These are phyloP conservation scores for Saccharomycopsis fodiens DNA, from an alignment of 805 yeast genomes.

Conservation along the genomic window DNA sequence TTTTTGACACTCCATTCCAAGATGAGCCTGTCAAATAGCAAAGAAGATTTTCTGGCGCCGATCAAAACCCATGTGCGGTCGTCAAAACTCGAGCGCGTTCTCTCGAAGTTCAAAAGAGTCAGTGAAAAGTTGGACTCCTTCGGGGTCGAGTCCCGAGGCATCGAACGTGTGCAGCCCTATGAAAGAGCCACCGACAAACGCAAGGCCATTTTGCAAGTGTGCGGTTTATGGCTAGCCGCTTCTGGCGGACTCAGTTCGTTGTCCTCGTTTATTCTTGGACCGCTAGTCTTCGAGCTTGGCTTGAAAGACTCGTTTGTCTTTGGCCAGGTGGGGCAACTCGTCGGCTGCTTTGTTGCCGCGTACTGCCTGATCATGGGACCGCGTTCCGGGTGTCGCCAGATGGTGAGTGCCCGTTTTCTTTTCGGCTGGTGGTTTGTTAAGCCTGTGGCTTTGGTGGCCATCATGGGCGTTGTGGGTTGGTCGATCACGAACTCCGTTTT, in stretches of 20 bases:
- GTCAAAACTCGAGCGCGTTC: not conserved
- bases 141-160: conserved; percentile 74
- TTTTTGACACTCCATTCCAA: too few relatives aligned
- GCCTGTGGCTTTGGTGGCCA: conserved; percentile 61
- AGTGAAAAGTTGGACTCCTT: conserved; percentile 40
- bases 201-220: conserved; percentile 38
- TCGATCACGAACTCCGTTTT: conserved; percentile 83
- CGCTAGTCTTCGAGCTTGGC: conserved; percentile 61
- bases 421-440: conserved; percentile 86
- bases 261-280: conserved; percentile 76
- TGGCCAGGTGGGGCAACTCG: conserved; percentile 54
- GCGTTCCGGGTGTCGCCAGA: conserved; percentile 80
- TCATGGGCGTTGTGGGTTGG: conserved; percentile 85
- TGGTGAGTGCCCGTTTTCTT: conserved; percentile 72
- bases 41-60: too few relatives aligned
- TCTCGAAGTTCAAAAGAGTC: not conserved
- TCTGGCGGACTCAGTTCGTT: conserved; percentile 85
- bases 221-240: conserved; percentile 79
- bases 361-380: conserved; percentile 88
- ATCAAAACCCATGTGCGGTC: not conserved
- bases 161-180: conserved; percentile 63
- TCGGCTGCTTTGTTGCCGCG: conserved; percentile 75
- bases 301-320: conserved; percentile 54
- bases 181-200: conserved; percentile 42
- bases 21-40: too few relatives aligned